Base-by-base conservation (phyloP, 306 rosid species). In the Lupinus albus region DNA sequence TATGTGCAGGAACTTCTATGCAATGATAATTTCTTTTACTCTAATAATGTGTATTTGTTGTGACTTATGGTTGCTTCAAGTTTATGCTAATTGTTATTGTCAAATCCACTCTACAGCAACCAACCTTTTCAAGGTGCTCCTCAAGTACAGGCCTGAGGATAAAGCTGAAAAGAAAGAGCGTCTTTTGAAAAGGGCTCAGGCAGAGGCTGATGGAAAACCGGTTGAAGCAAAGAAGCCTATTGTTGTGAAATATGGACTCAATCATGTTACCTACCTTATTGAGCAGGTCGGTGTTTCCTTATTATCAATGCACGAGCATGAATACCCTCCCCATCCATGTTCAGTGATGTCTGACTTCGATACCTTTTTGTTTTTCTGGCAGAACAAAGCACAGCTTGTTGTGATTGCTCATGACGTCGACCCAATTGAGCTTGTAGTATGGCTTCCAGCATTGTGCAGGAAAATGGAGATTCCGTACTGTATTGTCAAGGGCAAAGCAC, bases 391-490 rank as follows among this genome's bases (percentile, higher is more conserved):
- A 1, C 95, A 91, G 28, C 74, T 91, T 7, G 95, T 91, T 15
- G 89, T 91, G 25, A 89, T 87, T 62, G 96, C 91, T 3, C 94
- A 87, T 39, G 93, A 89, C 20, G 96, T 89, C n/a, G 94, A 89
- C 75, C 94, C 94, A 10, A 87, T 89, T 2, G 96, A 89, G 68
- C 76, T 89, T 53, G 91, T 85, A 0, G 94, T 89, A 1, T 89
- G 96, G 96, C 91, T 89, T 28, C 94, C 91, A 5, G 89, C 91
- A 1, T 55, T 85, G 74, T 89, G 96, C 79, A 87, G 91, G 68
- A 87, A 85, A 81, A 89, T 89, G 96, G 91, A 87, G 77, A 89
- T 87, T 41, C 94, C 96, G 0, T 87, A 85, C 68, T 89, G 91
- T 81, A 87, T 89, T 76, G 91, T 87, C 55, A 89, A 89, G 84